Base-by-base conservation (phyloP, 352 stramenopile species). In the Halophytophthora polymorphica region DNA sequence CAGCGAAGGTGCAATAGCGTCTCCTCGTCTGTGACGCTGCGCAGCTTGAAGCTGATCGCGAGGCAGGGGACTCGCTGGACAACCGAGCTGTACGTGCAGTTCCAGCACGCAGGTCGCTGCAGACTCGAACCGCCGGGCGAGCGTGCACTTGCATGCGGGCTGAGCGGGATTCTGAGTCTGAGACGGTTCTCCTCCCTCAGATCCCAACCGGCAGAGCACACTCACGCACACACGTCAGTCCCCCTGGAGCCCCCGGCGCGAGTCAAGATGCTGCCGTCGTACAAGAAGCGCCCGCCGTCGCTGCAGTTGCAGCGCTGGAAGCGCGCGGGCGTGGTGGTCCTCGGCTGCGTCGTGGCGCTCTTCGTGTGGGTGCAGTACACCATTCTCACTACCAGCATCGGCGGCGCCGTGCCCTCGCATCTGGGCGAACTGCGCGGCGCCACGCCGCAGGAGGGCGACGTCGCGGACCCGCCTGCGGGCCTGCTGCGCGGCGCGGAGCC, bases 341-440 rank as follows among this genome's bases (percentile, higher is more conserved):
- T 25, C 28, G 33, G 54, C 23, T 53, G 46, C 34, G 38, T 53
- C 25, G 37, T 65, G 15, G 42, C 17, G 15, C 23, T 79, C 28
- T 78, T 84, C 38, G 14, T 86, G 7, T 84, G 59, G 64, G 61
- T 79, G 52, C 77, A 86, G 54, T 83, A 79, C 61, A 66, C 65
- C 28, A 68, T 88, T 45, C 31, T 84, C 18, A 71, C 60, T 21
- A 65, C 62, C 13, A 61, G 61, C n/a, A 45, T 78, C 11, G 58
- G 53, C 19, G 47, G 48, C 11, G 37, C 34, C 2, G 25, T 61
- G 38, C 52, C 66, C 12, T 31, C 52, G 21, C 48, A 66, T 21
- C 41, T 65, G 33, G 58, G 29, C 28, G 56, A 65, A 19, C 25
- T 73, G 17, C 58, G 57, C 19, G 45, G 40, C 44, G 42, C 50